A percentile compares a stretch with the other conserved stretches of the same genome.
Evolutionary conservation across 2,329 filamentous ascomycete species (phyloP).

Genomic region (Stenocarpella maydis): DNA sequence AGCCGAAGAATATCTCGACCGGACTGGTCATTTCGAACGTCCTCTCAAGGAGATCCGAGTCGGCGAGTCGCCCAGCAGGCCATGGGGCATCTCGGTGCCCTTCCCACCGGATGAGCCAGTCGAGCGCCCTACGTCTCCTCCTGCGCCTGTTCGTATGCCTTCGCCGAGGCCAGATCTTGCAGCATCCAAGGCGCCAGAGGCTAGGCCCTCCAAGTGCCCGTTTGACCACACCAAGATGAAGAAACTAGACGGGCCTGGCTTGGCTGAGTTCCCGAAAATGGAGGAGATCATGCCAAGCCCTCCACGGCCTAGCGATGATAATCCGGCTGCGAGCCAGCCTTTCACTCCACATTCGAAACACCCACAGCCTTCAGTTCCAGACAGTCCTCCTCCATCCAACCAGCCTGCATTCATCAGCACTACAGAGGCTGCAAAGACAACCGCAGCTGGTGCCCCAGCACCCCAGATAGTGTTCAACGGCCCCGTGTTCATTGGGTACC

Average conservation of each 20-base stretch:
- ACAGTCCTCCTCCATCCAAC: slow-evolving; percentile 42
- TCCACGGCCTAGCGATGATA: slow-evolving; percentile 12
- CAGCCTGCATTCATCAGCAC: slow-evolving; percentile 64
- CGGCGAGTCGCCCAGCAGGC: slow-evolving; percentile 90
- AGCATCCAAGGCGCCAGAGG: slow-evolving; percentile 26
- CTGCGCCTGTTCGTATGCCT: slow-evolving; percentile 63
- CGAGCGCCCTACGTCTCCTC: slow-evolving; percentile 60
- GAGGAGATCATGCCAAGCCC: slow-evolving; percentile 33
- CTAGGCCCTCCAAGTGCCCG: slow-evolving; percentile 60
- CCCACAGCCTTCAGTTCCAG: slow-evolving; percentile 37
- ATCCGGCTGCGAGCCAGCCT: slow-evolving; percentile 29
- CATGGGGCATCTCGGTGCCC: slow-evolving; percentile 85
- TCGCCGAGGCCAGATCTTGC: slow-evolving; percentile 44
- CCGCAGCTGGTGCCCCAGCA: slow-evolving; percentile 39
- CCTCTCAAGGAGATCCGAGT: slow-evolving; percentile 89
- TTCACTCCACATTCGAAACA: slow-evolving; percentile 38
- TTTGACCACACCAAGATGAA: slow-evolving; percentile 52
- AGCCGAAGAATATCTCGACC: slow-evolving; percentile 62
- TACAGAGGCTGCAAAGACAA: slow-evolving; percentile 44
- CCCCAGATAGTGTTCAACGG: slow-evolving; percentile 89
- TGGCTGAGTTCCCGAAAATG: slow-evolving; percentile 33
- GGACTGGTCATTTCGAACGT: slow-evolving; percentile 81
- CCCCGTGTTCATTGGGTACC: slow-evolving; percentile 92
- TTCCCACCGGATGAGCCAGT: slow-evolving; percentile 55
- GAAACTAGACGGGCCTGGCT: slow-evolving; percentile 29